phyloP scores from a whole-genome alignment of 257 asterid genomes.

The Petunia secreta region DNA sequence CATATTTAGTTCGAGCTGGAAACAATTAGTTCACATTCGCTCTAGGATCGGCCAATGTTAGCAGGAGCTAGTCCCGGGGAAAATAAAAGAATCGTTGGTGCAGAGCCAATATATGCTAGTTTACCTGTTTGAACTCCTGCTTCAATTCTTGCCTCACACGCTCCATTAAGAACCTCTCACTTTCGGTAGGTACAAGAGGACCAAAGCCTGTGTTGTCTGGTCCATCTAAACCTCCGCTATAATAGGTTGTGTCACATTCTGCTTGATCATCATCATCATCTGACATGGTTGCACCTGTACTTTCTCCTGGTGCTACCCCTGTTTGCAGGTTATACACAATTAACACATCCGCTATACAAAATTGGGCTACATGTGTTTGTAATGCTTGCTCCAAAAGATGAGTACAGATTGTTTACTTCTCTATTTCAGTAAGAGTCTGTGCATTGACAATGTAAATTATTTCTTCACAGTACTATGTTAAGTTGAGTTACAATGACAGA shows the following conservation, averaged over 20 bases:
- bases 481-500: too few relatives aligned
- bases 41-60: too few relatives aligned
- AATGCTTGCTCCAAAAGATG: too few relatives aligned
- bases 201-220: conserved; percentile 52
- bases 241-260: conserved; percentile 51
- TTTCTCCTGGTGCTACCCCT: conserved; percentile 63
- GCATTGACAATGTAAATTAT: too few relatives aligned
- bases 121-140: conserved; percentile 55
- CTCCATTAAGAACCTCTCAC: conserved; percentile 61
- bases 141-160: conserved; percentile 63
- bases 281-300: conserved; percentile 65
- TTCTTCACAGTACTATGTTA: too few relatives aligned
- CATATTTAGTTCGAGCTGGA: neutral
- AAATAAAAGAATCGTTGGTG: neutral
- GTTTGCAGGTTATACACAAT: neutral
- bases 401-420: too few relatives aligned
- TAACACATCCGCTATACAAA: neutral
- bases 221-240: conserved; percentile 48
- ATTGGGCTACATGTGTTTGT: neutral
- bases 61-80: too few relatives aligned
- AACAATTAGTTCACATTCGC: neutral
- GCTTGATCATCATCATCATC: conserved; percentile 58
- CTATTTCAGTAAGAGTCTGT: too few relatives aligned
- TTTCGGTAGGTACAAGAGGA: conserved; percentile 55
- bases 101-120: neutral